Percentiles rank a stretch among this genome's conserved stretches.
Conservation (phyloP, 2,329 filamentous ascomycete species). For the Aureobasidium sp. region DNA sequence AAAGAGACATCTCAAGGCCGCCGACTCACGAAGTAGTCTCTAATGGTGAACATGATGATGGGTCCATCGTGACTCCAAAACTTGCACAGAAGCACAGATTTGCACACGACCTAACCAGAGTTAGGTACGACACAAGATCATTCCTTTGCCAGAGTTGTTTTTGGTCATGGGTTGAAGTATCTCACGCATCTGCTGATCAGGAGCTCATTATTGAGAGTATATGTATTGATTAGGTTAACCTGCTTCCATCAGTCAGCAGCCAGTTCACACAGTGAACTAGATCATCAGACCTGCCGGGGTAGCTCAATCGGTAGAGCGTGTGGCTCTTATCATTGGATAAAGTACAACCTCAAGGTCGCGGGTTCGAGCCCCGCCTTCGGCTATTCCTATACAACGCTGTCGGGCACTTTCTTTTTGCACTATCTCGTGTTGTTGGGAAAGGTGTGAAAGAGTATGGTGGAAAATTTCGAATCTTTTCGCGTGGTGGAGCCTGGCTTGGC, state of each 20-base stretch:
- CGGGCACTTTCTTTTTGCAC: not conserved
- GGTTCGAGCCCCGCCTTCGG: not conserved
- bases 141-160: no score
- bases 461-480: not conserved
- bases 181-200: no score
- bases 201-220: no score
- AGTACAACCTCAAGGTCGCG: slow-evolving; percentile 18
- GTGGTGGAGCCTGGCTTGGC: not conserved
- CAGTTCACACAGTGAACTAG: slow-evolving; percentile 1
- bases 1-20: no score
- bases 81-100: no score
- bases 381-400: not conserved
- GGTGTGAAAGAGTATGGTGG: not conserved
- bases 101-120: no score
- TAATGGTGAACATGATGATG: no score
- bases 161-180: no score
- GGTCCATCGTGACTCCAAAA: no score
- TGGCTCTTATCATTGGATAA: slow-evolving; percentile 31
- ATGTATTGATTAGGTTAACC: no score
- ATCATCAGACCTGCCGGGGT: slow-evolving; percentile 27
- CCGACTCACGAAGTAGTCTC: no score
- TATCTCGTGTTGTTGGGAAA: not conserved
- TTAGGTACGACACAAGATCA: no score
- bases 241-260: not conserved
- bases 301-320: slow-evolving; percentile 41